These are phyloP conservation scores for Sugiyamaella floridensis DNA, from an alignment of 805 yeast genomes.

Conservation along the genomic window DNA sequence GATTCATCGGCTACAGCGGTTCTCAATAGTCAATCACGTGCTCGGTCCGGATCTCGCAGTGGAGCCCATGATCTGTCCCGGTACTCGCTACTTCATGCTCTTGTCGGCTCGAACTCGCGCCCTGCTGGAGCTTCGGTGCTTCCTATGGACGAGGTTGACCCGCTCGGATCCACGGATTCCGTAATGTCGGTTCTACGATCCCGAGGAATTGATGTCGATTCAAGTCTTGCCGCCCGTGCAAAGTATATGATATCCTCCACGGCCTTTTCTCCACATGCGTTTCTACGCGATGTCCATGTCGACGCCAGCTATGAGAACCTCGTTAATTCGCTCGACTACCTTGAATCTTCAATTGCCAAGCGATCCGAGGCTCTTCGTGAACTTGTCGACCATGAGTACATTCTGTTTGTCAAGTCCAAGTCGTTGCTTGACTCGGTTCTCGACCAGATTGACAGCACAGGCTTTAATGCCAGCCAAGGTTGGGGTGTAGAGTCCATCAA, in stretches of 20 bases:
- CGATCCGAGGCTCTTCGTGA: constrained; percentile 45
- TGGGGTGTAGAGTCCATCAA: constrained; percentile 33
- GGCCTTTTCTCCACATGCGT: constrained; percentile 50
- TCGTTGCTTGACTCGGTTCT: constrained; percentile 56
- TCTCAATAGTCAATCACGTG: neutral
- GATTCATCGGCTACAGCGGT: neutral
- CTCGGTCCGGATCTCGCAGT: neutral
- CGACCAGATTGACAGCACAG: constrained; percentile 42
- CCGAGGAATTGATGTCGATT: constrained; percentile 35
- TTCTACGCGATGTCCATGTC: constrained; percentile 48
- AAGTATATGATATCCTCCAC: constrained; percentile 50
- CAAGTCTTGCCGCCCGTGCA: constrained; percentile 31
- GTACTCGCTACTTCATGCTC: constrained; percentile 17
- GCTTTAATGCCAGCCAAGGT: constrained; percentile 26
- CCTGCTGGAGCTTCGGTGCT: constrained; percentile 1
- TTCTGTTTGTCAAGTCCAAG: constrained; percentile 58
- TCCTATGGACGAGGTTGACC: constrained; percentile 41
- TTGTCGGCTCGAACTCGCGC: constrained; percentile 4
- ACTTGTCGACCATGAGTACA: constrained; percentile 53
- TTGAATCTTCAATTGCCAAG: constrained; percentile 44
- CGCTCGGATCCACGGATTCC: constrained; percentile 47
- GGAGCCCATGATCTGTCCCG: constrained; percentile 11
- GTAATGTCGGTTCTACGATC: constrained; percentile 39
- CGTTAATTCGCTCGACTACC: constrained; percentile 38
- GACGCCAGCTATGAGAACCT: constrained; percentile 49